Evolutionary conservation across 306 rosid genomes (phyloP), one percentile per base, ranked within the genome.

Genomic region (Prosopis cineraria): DNA sequence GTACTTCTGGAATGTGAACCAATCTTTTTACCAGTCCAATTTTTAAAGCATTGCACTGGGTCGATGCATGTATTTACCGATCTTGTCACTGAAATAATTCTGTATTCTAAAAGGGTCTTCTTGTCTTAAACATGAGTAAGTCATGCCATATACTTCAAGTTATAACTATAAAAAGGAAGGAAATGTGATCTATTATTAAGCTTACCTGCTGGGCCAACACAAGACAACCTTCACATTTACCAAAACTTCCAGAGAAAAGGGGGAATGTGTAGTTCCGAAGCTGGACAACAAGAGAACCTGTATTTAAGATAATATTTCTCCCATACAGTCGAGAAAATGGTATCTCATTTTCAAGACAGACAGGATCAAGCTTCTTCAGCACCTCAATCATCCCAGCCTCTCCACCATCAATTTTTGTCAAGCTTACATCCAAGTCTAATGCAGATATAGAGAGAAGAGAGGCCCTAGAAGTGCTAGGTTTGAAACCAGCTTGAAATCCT

Each of bases 131-230:
- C 27, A 60, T 19, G 27, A 74, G 12, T 34, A 68, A 52, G 58
- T 24, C 41, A 72, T 72, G 74, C 45, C 68, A 76, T 65, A 59
- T 22, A 73, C 72, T 70, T 16, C 60, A 78, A 45, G 31, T 67
- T 74, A 74, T 70, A 50, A 44, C 29, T 70, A 52, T 59, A 70
- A 31, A 78, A 56, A 52, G 17, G 64, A 74, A 77, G 62, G 39
- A 58, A 45, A 72, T 52, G 56, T 34, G 24, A 75, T 50, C 55
- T 66, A 36, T 56, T 58, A 78, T 56, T 58, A 78, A 76, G 56
- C 74, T 71, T 85, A 93, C 99, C 99, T 96, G 99, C 75, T 93
- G 99, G 29, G 98, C 99, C 83, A 96, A 79, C 84, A 96, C 90
- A 68, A 96, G 89, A 66, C 83, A 82, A 34, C 99, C 98, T 78